Conservation (phyloP, 2,329 filamentous ascomycete genomes). For the Pyricularia grisea region DNA sequence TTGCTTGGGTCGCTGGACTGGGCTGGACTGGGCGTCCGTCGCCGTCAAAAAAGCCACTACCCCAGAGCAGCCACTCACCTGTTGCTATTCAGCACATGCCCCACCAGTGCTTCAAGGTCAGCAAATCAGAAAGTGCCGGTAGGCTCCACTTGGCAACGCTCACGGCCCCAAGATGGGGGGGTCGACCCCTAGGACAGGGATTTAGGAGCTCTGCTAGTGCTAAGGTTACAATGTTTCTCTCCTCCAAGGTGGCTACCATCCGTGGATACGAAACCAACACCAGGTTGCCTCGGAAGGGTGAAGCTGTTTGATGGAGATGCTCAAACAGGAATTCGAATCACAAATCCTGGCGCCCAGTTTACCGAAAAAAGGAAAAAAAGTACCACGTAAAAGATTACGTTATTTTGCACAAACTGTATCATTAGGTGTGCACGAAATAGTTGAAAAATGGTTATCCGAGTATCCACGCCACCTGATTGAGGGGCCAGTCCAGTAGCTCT, state of each 20-base stretch:
- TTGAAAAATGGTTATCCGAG: neutral
- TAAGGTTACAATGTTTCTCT: neutral
- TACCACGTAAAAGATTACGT: neutral
- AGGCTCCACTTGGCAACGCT: neutral
- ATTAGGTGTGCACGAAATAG: neutral
- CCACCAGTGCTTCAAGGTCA: neutral
- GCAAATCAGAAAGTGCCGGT: neutral
- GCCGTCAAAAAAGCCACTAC: neutral
- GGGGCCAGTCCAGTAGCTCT: neutral
- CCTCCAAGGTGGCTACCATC: neutral
- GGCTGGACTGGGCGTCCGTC: neutral
- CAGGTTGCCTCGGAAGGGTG: neutral
- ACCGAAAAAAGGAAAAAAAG: too few relatives aligned
- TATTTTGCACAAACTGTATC: neutral
- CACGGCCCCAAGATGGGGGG: constrained; percentile 1
- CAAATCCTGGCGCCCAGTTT: neutral
- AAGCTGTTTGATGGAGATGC: neutral
- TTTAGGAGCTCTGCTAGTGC: neutral
- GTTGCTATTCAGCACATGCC: neutral
- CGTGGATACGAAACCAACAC: neutral
- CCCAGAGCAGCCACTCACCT: neutral
- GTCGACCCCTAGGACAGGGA: constrained; percentile 6
- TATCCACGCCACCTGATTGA: neutral
- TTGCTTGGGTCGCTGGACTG: constrained; percentile 2
- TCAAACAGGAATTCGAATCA: neutral